Conservation (phyloP, 495 filamentous ascomycete species). For the Beverwykella pulmonaria region DNA sequence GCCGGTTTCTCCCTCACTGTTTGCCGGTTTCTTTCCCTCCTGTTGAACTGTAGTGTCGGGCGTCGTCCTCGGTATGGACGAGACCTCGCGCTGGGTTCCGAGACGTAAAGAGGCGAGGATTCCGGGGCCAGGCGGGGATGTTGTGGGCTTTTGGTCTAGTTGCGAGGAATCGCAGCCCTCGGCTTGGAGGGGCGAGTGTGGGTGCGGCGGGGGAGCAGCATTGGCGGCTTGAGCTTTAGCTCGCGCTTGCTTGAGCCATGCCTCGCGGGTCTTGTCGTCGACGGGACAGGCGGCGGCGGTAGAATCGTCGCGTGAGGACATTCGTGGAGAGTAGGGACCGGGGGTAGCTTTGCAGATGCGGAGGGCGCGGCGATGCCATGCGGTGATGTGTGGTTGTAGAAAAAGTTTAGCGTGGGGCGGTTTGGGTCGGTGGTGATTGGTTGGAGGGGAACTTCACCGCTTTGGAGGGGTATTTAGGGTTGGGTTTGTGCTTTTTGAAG, state of each 20-base stretch:
- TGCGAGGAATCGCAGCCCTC: conserved; percentile 42
- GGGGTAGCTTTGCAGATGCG: not conserved
- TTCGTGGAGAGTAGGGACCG: not conserved
- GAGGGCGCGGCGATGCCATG: conserved; percentile 15
- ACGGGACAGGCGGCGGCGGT: conserved; percentile 70
- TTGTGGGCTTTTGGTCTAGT: conserved; percentile 33
- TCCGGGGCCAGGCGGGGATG: conserved; percentile 40
- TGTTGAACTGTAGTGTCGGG: conserved; percentile 36
- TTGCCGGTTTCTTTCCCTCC: conserved; percentile 39
- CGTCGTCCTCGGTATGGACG: conserved; percentile 72
- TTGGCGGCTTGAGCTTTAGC: conserved; percentile 36
- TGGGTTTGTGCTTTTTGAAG: not conserved
- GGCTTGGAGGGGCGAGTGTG: conserved; percentile 26
- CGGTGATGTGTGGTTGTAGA: not conserved
- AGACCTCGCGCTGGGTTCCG: conserved; percentile 70
- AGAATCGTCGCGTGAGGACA: conserved; percentile 40
- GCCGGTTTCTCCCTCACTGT: conserved; percentile 73
- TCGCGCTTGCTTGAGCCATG: conserved; percentile 69
- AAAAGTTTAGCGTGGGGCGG: conserved; percentile 21
- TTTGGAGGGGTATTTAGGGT: conserved; percentile 21
- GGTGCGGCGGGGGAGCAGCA: conserved; percentile 37
- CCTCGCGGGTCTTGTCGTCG: conserved; percentile 79
- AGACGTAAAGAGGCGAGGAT: conserved; percentile 41
- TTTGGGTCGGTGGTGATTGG: conserved; percentile 7
- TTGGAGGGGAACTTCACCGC: conserved; percentile 2